Conservation (phyloP, 345 rosid species). For the Rubroshorea leprosula region DNA sequence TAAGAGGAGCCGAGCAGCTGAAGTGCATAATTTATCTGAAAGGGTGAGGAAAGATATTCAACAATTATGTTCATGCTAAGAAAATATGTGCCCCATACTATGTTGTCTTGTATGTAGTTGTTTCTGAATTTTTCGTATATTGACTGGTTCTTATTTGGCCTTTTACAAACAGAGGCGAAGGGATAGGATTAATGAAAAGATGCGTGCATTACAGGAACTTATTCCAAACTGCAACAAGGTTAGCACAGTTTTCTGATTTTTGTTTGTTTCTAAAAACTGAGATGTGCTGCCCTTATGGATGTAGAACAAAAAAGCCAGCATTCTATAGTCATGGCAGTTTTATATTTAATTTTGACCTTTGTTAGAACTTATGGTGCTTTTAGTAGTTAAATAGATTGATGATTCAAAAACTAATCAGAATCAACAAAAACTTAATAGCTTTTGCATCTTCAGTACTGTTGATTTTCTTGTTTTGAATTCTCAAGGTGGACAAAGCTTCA, state of each 20-base stretch:
- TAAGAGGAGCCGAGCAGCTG: conserved; percentile 88
- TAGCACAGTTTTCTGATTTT: neutral
- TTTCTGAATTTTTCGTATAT: conserved; percentile 18
- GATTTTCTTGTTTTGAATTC: conserved; percentile 21
- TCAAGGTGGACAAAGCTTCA: conserved; percentile 90
- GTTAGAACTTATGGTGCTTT: neutral
- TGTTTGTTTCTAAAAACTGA: neutral
- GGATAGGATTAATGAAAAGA: conserved; percentile 90
- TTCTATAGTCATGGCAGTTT: too few species aligned
- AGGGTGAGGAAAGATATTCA: conserved; percentile 52
- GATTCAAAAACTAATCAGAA: conserved; percentile 3
- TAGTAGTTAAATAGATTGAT: conserved; percentile 6
- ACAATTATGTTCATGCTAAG: too few species aligned
- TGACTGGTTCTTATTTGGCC: conserved; percentile 11
- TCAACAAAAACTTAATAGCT: conserved; percentile 9
- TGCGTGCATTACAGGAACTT: conserved; percentile 92
- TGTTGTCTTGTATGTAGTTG: conserved; percentile 4
- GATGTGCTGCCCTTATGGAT: too few species aligned
- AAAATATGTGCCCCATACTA: neutral
- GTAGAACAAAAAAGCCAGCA: too few species aligned
- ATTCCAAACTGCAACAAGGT: conserved; percentile 95
- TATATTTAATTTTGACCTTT: conserved; percentile 1
- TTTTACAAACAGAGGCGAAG: conserved; percentile 63
- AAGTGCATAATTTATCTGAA: conserved; percentile 93
- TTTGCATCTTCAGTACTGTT: conserved; percentile 11